Percentiles rank a stretch among this genome's conserved stretches.
phyloP scores from a whole-genome alignment of 768 basidiomycete species.

The Kwoniella newhampshirensis region DNA sequence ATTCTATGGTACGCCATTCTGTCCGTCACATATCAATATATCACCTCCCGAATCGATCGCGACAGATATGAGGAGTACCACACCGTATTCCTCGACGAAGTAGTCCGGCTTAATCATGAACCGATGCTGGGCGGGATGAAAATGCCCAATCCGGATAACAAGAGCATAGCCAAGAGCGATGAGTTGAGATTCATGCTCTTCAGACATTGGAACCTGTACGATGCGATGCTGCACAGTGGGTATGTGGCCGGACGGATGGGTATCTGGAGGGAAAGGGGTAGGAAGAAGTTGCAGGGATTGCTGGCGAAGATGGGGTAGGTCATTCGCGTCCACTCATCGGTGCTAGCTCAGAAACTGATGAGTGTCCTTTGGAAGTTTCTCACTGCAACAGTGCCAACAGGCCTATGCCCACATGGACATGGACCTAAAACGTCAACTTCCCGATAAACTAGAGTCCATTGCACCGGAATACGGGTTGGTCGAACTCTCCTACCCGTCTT shows the following conservation, averaged over 20 bases:
- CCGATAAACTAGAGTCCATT: conserved; percentile 78
- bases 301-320: conserved; percentile 97
- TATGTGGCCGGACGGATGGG: conserved; percentile 93
- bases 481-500: conserved; percentile 90
- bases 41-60: conserved; percentile 80
- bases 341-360: conserved; percentile 2
- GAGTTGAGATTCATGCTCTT: conserved; percentile 93
- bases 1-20: conserved; percentile 92
- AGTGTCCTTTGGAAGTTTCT: conserved; percentile 64
- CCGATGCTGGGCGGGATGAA: conserved; percentile 28
- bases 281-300: conserved; percentile 82
- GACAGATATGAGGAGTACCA: conserved; percentile 80
- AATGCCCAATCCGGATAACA: conserved; percentile 68
- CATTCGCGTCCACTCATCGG: not conserved
- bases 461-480: conserved; percentile 93
- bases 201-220: conserved; percentile 96
- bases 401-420: conserved; percentile 94
- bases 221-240: conserved; percentile 95
- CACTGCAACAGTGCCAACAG: conserved; percentile 89
- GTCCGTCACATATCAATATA: conserved; percentile 90
- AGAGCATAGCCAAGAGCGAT: conserved; percentile 74
- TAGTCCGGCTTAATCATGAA: conserved; percentile 76
- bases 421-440: conserved; percentile 78
- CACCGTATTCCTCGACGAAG: conserved; percentile 81
- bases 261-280: conserved; percentile 92